These are phyloP conservation scores for Eucalyptus polybractea DNA, from an alignment of 345 rosid species.

Conservation along the genomic window DNA sequence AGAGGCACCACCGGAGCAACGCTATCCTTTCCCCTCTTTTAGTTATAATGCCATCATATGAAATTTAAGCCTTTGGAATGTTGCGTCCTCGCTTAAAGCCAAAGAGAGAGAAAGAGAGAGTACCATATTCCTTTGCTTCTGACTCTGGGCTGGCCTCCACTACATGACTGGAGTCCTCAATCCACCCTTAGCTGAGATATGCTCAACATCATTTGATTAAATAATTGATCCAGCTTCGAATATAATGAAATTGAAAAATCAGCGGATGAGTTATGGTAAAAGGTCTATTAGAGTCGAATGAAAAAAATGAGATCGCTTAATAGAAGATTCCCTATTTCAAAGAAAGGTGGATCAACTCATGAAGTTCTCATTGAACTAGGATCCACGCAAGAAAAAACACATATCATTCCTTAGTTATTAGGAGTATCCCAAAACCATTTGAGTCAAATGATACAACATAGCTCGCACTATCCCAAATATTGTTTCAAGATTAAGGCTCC, in stretches of 20 bases:
- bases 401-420: no score
- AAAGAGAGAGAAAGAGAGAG: no score
- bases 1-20: accelerated
- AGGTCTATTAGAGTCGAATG: neutral
- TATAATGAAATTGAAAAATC: neutral
- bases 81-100: no score
- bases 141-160: no score
- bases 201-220: neutral
- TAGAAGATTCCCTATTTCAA: neutral
- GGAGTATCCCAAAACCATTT: neutral
- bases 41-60: neutral
- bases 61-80: no score
- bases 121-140: no score
- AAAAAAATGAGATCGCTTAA: no score
- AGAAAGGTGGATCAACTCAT: neutral
- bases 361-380: neutral
- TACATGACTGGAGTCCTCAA: no score
- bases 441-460: neutral
- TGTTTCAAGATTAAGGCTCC: neutral
- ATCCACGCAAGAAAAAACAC: accelerated
- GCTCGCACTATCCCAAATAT: neutral
- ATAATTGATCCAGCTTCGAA: neutral
- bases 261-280: accelerated
- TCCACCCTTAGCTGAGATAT: accelerated
- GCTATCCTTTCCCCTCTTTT: no score